Evolutionary conservation across 2,329 filamentous ascomycete genomes (phyloP), one percentile per base, ranked within the genome.

Genomic region (Alternaria incomplexa): DNA sequence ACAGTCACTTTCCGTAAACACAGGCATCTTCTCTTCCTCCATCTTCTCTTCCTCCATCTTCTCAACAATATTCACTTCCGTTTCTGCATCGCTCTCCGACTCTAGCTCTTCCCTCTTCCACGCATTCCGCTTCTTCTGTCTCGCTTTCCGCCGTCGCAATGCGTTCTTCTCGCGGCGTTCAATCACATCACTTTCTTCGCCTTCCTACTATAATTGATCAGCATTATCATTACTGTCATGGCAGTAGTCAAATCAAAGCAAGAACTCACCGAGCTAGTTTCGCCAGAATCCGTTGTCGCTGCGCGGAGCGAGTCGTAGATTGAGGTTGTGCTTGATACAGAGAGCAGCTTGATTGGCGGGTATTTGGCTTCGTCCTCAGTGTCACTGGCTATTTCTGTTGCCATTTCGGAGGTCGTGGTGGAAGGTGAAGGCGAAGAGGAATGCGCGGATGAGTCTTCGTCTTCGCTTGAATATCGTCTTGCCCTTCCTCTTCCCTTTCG

Each of bases 121-220:
- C 15, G 11, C 20, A 13, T 36, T 59, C 1, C 28, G 36, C n/a
- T 13, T 46, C 40, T 55, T 36, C 28, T 47, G 26, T 9, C 25
- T 36, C 8, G 40, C 48, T 32, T 54, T 59, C 22, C 7, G 50
- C 28, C 57, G 15, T 6, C 57, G 17, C 8, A 59, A 3, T 13
- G 50, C 50, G 6, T 59, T 59, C 22, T 17, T 55, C 22, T 59
- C 57, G n/a, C 43, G 50, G 13, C 50, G 26, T 43, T 59, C 57
- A 12, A 59, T 54, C n/a, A 47, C 43, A 32, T 59, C 57, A 6
- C 36, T 59, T 15, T 47, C 57, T 32, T 59, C 57, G 20, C 46
- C 57, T 40, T 52, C 44, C 50, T 59, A 58, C 40, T 47, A 30
- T 15, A 9, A 17, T 28, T 15, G 23, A 59, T 47, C n/a, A 54